These are phyloP conservation scores for Coprinellus micaceus DNA, from an alignment of 768 basidiomycete species.

Conservation along the genomic window DNA sequence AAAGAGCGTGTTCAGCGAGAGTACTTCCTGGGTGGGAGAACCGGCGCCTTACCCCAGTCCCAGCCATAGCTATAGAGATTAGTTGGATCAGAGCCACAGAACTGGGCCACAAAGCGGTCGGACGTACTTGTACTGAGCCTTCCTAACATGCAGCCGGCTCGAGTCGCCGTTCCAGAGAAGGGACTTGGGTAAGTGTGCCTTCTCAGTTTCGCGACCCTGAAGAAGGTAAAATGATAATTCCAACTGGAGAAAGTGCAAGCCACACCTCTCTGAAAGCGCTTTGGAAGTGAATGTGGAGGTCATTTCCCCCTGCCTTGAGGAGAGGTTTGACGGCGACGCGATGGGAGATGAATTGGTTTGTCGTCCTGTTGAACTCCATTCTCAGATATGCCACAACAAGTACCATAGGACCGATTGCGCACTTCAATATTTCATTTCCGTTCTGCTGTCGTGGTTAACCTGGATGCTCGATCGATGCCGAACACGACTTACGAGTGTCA, in stretches of 20 bases:
- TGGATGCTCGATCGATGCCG: not conserved
- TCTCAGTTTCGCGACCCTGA: conserved; percentile 73
- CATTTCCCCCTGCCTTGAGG: conserved; percentile 57
- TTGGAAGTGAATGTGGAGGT: conserved; percentile 65
- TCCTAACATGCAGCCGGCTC: conserved; percentile 84
- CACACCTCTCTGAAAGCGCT: conserved; percentile 69
- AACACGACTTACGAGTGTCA: conserved; percentile 53
- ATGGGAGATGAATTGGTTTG: conserved; percentile 82
- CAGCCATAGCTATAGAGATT: conserved; percentile 64
- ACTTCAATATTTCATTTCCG: conserved; percentile 64
- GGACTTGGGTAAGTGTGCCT: conserved; percentile 51
- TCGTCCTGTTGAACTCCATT: conserved; percentile 41
- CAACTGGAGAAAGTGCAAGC: not conserved
- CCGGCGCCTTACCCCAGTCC: conserved; percentile 68
- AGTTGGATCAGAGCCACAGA: not conserved
- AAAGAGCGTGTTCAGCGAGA: not conserved
- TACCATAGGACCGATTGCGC: conserved; percentile 13
- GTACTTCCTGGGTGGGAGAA: not conserved
- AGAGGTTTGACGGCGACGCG: conserved; percentile 54
- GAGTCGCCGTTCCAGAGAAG: conserved; percentile 89
- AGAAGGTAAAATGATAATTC: not conserved
- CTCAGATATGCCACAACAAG: too few relatives aligned
- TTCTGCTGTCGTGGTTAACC: conserved; percentile 50
- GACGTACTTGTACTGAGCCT: conserved; percentile 86
- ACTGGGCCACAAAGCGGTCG: not conserved